These are phyloP conservation scores for Vanrija sp. DNA, from an alignment of 1,284 basidiomycete genomes.

Conservation along the genomic window DNA sequence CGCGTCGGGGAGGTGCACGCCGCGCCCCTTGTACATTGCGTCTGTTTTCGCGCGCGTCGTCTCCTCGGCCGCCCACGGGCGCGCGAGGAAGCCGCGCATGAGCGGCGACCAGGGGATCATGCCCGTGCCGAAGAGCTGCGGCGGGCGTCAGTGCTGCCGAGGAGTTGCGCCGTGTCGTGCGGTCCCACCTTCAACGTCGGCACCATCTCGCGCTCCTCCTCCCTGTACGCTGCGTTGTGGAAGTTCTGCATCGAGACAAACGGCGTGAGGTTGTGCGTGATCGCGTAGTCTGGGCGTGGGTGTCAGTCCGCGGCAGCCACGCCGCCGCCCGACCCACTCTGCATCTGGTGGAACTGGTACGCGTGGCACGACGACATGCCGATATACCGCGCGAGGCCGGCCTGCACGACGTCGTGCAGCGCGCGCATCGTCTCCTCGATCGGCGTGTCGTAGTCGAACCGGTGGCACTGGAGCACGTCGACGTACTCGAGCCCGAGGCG, in stretches of 20 bases:
- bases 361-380: constrained; percentile 57
- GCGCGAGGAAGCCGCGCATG: constrained; percentile 27
- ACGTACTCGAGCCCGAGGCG: constrained; percentile 68
- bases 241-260: constrained; percentile 70
- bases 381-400: constrained; percentile 63
- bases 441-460: constrained; percentile 60
- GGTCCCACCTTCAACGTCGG: constrained; percentile 48
- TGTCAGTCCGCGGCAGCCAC: background rate
- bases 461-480: constrained; percentile 59
- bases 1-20: constrained; percentile 11
- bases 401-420: constrained; percentile 63
- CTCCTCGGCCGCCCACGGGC: constrained; percentile 25
- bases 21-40: constrained; percentile 9
- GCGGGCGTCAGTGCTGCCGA: background rate
- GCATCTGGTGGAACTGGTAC: constrained; percentile 49
- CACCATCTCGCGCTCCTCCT: constrained; percentile 61
- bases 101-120: constrained; percentile 49
- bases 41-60: constrained; percentile 27
- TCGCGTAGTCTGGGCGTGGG: constrained; percentile 41
- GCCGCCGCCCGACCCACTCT: constrained; percentile 28
- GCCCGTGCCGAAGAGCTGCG: constrained; percentile 42
- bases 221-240: constrained; percentile 56
- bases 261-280: constrained; percentile 57
- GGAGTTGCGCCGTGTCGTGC: too few relatives aligned
- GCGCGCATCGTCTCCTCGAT: constrained; percentile 66